These are phyloP conservation scores for Paulownia fortunei DNA, from an alignment of 257 asterid genomes.

Conservation along the genomic window DNA sequence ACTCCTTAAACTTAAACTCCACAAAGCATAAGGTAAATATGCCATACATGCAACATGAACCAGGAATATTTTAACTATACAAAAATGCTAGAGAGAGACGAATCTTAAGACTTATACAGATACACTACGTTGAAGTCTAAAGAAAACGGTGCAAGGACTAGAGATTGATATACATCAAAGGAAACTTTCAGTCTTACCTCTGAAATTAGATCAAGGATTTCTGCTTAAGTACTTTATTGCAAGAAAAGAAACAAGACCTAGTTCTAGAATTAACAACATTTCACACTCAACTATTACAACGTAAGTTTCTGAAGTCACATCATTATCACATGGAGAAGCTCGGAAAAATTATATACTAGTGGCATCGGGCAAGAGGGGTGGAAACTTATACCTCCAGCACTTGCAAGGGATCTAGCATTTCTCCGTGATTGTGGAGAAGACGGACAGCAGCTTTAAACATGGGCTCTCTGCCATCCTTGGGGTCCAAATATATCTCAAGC, in stretches of 20 bases:
- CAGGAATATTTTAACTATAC: not conserved
- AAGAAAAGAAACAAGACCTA: not conserved
- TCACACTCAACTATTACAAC: not conserved
- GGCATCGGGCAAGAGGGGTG: conserved; percentile 7
- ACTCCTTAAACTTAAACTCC: not conserved
- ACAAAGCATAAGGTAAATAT: not conserved
- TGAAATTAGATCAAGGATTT: not conserved
- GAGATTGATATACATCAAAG: not conserved
- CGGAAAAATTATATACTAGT: conserved; percentile 11
- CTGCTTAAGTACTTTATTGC: not conserved
- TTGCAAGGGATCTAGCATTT: conserved; percentile 85
- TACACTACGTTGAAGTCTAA: not conserved
- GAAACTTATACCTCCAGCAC: conserved; percentile 75
- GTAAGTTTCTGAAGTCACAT: not conserved
- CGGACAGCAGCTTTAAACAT: conserved; percentile 94
- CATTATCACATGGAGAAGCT: conserved; percentile 4
- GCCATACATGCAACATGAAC: not conserved
- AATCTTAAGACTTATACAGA: too few species aligned
- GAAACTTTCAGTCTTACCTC: not conserved
- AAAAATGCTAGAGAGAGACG: not conserved
- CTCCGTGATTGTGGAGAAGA: conserved; percentile 93
- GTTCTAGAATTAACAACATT: not conserved
- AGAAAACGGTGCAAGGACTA: not conserved
- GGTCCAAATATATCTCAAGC: conserved; percentile 95
- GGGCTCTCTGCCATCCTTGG: conserved; percentile 88